Evolutionary conservation across 1,284 basidiomycete species (phyloP).

Genomic region (Peniophora sp.): DNA sequence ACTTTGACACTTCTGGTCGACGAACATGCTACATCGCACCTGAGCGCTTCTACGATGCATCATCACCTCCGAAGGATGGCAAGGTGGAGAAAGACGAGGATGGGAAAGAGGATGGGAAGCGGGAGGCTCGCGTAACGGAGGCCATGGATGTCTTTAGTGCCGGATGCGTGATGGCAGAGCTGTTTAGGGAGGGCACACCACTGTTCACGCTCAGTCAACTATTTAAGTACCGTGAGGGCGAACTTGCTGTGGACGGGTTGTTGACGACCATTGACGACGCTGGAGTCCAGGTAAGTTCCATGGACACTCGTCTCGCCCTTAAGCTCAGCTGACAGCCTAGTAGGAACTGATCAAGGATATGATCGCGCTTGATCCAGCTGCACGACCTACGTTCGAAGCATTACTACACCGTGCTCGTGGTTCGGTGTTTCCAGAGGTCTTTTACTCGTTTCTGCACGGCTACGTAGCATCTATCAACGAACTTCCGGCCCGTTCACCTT

Average conservation of each 20-base stretch:
- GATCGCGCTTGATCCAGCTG: slow-evolving; percentile 74
- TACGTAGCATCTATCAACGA: slow-evolving; percentile 81
- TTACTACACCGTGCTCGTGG: slow-evolving; percentile 76
- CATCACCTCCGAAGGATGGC: slow-evolving; percentile 37
- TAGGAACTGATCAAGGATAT: slow-evolving; percentile 86
- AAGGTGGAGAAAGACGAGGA: slow-evolving; percentile 49
- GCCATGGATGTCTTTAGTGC: slow-evolving; percentile 97
- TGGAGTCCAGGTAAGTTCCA: slow-evolving; percentile 65
- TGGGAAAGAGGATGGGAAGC: slow-evolving; percentile 37
- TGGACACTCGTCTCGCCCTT: slow-evolving; percentile 2
- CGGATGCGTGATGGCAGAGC: slow-evolving; percentile 93
- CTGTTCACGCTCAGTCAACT: slow-evolving; percentile 94
- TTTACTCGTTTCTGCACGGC: slow-evolving; percentile 91
- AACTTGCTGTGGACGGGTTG: slow-evolving; percentile 71
- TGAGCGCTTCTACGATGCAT: slow-evolving; percentile 87
- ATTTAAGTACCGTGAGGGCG: slow-evolving; percentile 90
- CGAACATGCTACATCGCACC: slow-evolving; percentile 96
- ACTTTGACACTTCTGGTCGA: slow-evolving; percentile 91
- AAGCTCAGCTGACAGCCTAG: slow-evolving; percentile 5
- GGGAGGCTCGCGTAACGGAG: slow-evolving; percentile 83
- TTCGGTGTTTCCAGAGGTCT: slow-evolving; percentile 82
- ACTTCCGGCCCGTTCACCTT: slow-evolving; percentile 38
- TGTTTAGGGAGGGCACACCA: slow-evolving; percentile 92
- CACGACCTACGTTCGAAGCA: slow-evolving; percentile 78
- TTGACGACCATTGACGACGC: slow-evolving; percentile 76